These are phyloP conservation scores for Myxozyma vanderwaltii DNA, from an alignment of 805 yeast genomes.

Conservation along the genomic window DNA sequence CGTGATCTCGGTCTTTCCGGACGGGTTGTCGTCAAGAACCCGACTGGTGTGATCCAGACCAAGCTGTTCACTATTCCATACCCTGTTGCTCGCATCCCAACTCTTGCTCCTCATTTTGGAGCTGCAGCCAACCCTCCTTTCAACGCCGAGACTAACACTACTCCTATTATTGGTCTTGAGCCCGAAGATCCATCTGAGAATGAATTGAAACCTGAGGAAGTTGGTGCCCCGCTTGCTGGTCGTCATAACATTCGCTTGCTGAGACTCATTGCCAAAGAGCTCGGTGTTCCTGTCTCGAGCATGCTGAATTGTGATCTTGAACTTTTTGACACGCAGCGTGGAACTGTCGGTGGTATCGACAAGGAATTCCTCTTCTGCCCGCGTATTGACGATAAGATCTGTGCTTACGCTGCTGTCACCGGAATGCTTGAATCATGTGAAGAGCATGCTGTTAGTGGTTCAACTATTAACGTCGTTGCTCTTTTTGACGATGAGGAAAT, in stretches of 20 bases:
- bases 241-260: slow-evolving; percentile 56
- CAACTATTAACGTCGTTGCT: slow-evolving; percentile 54
- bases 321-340: slow-evolving; percentile 78
- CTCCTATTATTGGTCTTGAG: slow-evolving; percentile 71
- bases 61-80: slow-evolving; percentile 46
- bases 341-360: slow-evolving; percentile 73
- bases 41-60: slow-evolving; percentile 39
- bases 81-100: slow-evolving; percentile 75
- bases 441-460: slow-evolving; percentile 40
- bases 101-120: slow-evolving; percentile 88
- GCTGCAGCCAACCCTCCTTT: slow-evolving; percentile 66
- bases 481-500: slow-evolving; percentile 81
- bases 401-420: slow-evolving; percentile 70
- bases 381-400: slow-evolving; percentile 80
- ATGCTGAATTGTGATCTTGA: slow-evolving; percentile 74
- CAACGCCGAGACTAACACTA: slow-evolving; percentile 73
- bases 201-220: slow-evolving; percentile 37
- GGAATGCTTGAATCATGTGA: slow-evolving; percentile 55
- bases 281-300: slow-evolving; percentile 57
- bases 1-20: slow-evolving; percentile 88
- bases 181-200: slow-evolving; percentile 39
- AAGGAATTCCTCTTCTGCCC: slow-evolving; percentile 80
- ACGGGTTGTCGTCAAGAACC: slow-evolving; percentile 57
- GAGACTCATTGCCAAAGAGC: slow-evolving; percentile 66
- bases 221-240: slow-evolving; percentile 39